These are phyloP conservation scores for Umbelopsis isabellina DNA, from an alignment of 192 early-diverging fungal species.

Conservation along the genomic window DNA sequence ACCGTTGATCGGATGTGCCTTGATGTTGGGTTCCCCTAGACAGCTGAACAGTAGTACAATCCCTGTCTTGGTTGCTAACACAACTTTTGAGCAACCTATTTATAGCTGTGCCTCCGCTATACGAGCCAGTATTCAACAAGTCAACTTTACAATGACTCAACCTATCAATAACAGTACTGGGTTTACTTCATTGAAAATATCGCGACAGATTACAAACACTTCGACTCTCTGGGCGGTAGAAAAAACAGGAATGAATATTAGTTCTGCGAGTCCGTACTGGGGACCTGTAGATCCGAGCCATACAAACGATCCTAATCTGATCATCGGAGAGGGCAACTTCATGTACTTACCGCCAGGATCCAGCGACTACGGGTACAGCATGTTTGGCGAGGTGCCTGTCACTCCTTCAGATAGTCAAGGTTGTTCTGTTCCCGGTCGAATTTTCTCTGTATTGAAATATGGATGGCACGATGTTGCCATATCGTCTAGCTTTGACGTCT, in stretches of 20 bases:
- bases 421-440: not conserved
- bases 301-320: not conserved
- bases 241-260: not conserved
- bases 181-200: not conserved
- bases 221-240: not conserved
- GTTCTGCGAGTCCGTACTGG: not conserved
- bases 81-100: not conserved
- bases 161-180: not conserved
- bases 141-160: slow-evolving; percentile 3
- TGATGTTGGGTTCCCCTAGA: not conserved
- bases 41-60: not conserved
- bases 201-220: not conserved
- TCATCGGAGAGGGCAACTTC: not conserved
- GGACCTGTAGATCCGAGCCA: not conserved
- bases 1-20: not conserved
- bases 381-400: not conserved
- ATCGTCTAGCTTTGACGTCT: not conserved
- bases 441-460: not conserved
- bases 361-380: not conserved
- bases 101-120: slow-evolving; percentile 1
- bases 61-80: not conserved
- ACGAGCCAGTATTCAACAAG: not conserved
- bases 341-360: not conserved
- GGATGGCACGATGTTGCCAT: not conserved
- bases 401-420: not conserved